A percentile compares a stretch with the other conserved stretches of the same genome.
These are phyloP conservation scores for Zygosaccharomyces rouxii DNA, from an alignment of 805 yeast genomes.

Conservation along the genomic window DNA sequence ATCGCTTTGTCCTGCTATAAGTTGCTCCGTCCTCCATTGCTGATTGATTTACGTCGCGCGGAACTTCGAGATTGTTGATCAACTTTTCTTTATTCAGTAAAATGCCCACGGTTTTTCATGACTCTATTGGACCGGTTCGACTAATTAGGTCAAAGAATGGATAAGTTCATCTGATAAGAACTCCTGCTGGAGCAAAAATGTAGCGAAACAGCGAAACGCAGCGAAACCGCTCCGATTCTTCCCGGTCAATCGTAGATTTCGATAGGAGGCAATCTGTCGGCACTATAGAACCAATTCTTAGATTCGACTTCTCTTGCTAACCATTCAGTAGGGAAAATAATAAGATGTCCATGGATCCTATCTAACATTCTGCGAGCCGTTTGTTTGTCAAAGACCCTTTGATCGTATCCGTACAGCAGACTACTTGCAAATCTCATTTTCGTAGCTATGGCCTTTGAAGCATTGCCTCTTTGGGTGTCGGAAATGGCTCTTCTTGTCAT, in stretches of 20 bases:
- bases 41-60: neutral
- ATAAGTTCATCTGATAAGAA: neutral
- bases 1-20: neutral
- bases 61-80: neutral
- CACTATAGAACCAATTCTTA: slow-evolving; percentile 92
- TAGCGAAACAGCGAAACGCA: neutral
- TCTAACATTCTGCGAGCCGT: slow-evolving; percentile 70
- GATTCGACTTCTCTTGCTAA: slow-evolving; percentile 77
- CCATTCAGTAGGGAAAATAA: slow-evolving; percentile 92
- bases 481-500: neutral
- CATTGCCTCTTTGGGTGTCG: neutral
- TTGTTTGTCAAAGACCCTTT: slow-evolving; percentile 60
- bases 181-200: neutral
- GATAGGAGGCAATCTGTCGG: slow-evolving; percentile 91
- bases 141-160: neutral
- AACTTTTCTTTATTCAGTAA: neutral
- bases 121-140: too few species aligned
- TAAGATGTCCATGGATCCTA: slow-evolving; percentile 81
- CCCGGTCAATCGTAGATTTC: slow-evolving; percentile 71
- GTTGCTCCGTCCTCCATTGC: neutral
- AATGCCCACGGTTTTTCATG: neutral
- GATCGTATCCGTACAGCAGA: slow-evolving; percentile 33
- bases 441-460: slow-evolving; percentile 21
- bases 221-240: neutral
- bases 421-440: slow-evolving; percentile 32